Percentiles rank a stretch among this genome's conserved stretches.
Evolutionary conservation across 441 rosid genomes (phyloP).

Genomic region (Brassica hybrid): DNA sequence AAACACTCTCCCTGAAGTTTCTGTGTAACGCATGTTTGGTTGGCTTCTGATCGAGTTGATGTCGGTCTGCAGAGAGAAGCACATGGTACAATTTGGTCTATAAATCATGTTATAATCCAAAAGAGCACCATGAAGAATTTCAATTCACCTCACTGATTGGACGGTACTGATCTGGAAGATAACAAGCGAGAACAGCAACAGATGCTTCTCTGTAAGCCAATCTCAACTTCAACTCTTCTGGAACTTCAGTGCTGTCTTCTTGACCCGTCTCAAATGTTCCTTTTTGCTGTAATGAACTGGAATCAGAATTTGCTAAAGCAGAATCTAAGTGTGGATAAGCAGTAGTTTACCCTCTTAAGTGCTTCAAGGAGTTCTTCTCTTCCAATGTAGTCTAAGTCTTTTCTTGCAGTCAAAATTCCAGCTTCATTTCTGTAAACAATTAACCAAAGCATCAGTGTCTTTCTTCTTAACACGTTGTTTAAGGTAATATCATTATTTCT

Average conservation of each 20-base stretch:
- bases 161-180: conserved; percentile 77
- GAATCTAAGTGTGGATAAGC: conserved; percentile 13
- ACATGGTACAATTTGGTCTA: conserved; percentile 24
- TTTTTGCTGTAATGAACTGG: conserved; percentile 67
- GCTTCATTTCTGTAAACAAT: conserved; percentile 81
- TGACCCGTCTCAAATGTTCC: conserved; percentile 99
- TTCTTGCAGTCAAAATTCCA: conserved; percentile 97
- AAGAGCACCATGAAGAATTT: background rate
- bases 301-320: conserved; percentile 23
- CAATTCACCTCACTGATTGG: conserved; percentile 75
- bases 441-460: conserved; percentile 44
- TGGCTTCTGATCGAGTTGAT: conserved; percentile 47
- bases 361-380: conserved; percentile 85
- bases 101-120: conserved; percentile 9
- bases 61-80: conserved; percentile 70
- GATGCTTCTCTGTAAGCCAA: conserved; percentile 97
- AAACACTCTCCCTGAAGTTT: conserved; percentile 10
- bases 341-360: conserved; percentile 73
- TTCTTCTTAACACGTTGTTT: background rate
- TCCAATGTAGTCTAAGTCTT: conserved; percentile 60
- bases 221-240: conserved; percentile 40
- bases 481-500: too few relatives aligned
- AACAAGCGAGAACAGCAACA: conserved; percentile 94
- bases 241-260: conserved; percentile 77
- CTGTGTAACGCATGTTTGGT: conserved; percentile 12